Conservation (phyloP, 768 basidiomycete genomes). For the Boletus eberwhitei region DNA sequence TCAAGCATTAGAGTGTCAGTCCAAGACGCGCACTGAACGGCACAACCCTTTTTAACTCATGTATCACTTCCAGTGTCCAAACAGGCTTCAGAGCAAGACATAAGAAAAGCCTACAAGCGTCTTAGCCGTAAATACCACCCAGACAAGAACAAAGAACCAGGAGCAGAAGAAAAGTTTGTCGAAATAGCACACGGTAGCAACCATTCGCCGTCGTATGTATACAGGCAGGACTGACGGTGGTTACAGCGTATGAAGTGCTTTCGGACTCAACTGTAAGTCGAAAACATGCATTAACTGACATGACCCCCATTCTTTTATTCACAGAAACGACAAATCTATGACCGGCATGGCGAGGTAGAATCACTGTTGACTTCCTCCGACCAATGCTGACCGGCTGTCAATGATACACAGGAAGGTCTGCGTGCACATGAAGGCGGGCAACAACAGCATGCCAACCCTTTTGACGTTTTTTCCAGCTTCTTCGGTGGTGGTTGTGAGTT, state of each 20-base stretch:
- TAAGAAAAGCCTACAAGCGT: constrained; percentile 88
- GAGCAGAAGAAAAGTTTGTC: constrained; percentile 82
- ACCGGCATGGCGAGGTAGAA: constrained; percentile 81
- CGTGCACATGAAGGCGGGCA: constrained; percentile 91
- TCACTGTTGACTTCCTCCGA: constrained; percentile 4
- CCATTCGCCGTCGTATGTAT: neutral
- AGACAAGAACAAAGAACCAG: constrained; percentile 89
- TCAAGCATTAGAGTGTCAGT: constrained; percentile 77
- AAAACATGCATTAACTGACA: neutral
- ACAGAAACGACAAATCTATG: constrained; percentile 92
- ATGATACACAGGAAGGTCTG: constrained; percentile 67
- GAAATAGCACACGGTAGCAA: constrained; percentile 82
- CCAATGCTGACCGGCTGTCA: constrained; percentile 8
- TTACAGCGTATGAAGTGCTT: constrained; percentile 87
- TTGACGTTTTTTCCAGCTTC: constrained; percentile 92
- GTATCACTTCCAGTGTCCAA: constrained; percentile 48
- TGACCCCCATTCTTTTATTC: neutral
- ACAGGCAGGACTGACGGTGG: constrained; percentile 3
- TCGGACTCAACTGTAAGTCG: constrained; percentile 71
- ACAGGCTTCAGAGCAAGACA: constrained; percentile 83
- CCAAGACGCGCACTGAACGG: constrained; percentile 30
- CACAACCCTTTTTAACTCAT: constrained; percentile 21
- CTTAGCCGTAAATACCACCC: constrained; percentile 89
- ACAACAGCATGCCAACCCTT: constrained; percentile 72
- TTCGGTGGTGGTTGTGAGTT: constrained; percentile 79